Evolutionary conservation across 495 filamentous ascomycete genomes (phyloP), one percentile per base, ranked within the genome.

Genomic region (Talaromyces trachyspermus): DNA sequence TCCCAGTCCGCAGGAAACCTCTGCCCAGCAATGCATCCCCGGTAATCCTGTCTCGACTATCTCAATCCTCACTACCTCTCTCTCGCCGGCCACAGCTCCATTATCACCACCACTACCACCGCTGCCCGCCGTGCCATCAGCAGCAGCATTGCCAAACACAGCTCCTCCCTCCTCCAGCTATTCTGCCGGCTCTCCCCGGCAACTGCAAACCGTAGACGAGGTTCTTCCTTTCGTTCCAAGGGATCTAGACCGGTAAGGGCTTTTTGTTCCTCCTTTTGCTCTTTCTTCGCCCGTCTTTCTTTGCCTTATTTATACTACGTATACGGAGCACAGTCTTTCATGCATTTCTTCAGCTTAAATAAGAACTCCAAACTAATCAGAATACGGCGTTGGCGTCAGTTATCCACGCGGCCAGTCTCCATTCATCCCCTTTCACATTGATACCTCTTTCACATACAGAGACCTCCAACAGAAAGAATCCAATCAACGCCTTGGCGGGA

Each of bases 181-280:
- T 18, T 19, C 8, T 25, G 5, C 33, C 32, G 15, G 32, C 36
- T 38, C 42, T 35, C 19, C 30, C n/a, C 17, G 44, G 22, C 44
- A 46, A 23, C 32, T 46, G 12, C 10, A 46, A 37, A 46, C 44
- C 7, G 44, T 46, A 52, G 68, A 58, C 50, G 62, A 62, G 40
- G 52, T 55, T 39, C 57, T 56, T 22, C 56, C 57, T 61, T 63
- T 59, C 47, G 50, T 59, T 38, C 61, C 61, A 56, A 64, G 60
- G 54, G 59, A 68, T 53, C 49, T 62, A 15, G 65, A 70, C 52
- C 68, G 65, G 70, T 73, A 70, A 65, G 70, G 53, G 49, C 29
- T n/a, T n/a, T 32, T 32, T 32, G 10, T 32, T 32, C 14, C 14
- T 2, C 14, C 29, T 32, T n/a, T n/a, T 32, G 10, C 29, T 46